Conservation (phyloP, 306 rosid species). For the Cercis canadensis region DNA sequence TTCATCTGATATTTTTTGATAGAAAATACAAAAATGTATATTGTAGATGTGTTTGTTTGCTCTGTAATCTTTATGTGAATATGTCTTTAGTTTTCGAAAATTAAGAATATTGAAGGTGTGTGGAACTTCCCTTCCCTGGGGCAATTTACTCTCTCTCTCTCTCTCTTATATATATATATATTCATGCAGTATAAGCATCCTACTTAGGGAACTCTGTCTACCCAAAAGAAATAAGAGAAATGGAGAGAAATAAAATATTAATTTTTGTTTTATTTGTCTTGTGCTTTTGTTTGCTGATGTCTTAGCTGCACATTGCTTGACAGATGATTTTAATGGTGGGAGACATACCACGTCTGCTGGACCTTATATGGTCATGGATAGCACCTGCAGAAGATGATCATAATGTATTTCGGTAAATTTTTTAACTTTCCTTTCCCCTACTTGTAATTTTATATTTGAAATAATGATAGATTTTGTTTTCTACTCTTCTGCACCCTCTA, state of each 20-base stretch:
- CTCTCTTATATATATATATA: background rate
- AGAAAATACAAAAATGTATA: no score
- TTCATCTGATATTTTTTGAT: no score
- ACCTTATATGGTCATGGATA: slow-evolving; percentile 97
- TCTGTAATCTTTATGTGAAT: no score
- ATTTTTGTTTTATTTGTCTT: slow-evolving; percentile 19
- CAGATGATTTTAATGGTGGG: slow-evolving; percentile 94
- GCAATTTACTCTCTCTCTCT: no score
- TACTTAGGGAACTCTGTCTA: background rate
- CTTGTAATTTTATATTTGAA: slow-evolving; percentile 8
- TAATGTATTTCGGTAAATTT: slow-evolving; percentile 68
- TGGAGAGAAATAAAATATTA: background rate
- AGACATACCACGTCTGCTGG: slow-evolving; percentile 86
- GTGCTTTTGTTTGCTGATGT: slow-evolving; percentile 34
- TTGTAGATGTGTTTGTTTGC: no score
- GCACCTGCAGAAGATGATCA: slow-evolving; percentile 86
- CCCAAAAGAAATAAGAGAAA: background rate
- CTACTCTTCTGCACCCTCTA: no score
- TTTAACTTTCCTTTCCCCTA: slow-evolving; percentile 36
- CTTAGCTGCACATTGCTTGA: slow-evolving; percentile 33
- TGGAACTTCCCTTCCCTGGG: no score
- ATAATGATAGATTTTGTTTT: no score
- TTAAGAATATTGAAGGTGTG: no score
- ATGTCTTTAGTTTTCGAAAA: no score
- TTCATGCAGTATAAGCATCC: background rate